Conservation (phyloP, 805 yeast genomes). For the Lipomyces yamanashiensis region DNA sequence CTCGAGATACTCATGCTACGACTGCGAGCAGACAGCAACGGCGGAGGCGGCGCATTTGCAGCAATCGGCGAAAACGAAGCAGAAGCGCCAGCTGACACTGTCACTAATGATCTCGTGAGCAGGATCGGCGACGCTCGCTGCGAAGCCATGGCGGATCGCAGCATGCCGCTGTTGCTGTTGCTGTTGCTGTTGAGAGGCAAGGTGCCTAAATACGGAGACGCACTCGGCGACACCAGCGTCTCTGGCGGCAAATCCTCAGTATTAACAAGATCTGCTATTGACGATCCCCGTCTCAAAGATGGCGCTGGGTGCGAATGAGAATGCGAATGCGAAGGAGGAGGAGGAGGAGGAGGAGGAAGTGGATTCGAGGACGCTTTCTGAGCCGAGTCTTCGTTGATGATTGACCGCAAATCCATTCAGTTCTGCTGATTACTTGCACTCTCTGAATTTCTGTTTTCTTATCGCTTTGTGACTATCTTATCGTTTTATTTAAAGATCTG, state of each 20-base stretch:
- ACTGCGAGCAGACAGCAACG: conserved; percentile 3
- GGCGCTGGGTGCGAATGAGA: background rate
- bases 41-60: conserved; percentile 6
- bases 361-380: conserved; percentile 1
- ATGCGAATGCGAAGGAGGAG: conserved; percentile 3
- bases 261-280: conserved; percentile 24
- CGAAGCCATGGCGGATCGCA: conserved; percentile 1
- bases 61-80: conserved; percentile 3
- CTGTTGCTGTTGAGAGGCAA: background rate
- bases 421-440: background rate
- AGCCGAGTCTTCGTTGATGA: conserved; percentile 21
- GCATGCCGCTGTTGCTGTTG: background rate
- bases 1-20: conserved; percentile 33
- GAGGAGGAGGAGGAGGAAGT: background rate
- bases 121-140: conserved; percentile 6
- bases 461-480: background rate
- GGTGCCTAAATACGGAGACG: background rate
- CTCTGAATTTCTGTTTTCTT: background rate
- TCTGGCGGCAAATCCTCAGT: conserved; percentile 13
- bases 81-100: background rate
- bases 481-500: background rate
- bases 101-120: background rate
- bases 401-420: conserved; percentile 27
- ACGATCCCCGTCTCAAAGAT: conserved; percentile 17
- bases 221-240: conserved; percentile 10